Conservation (phyloP, 2,329 filamentous ascomycete species). For the Aspergillus sp. region DNA sequence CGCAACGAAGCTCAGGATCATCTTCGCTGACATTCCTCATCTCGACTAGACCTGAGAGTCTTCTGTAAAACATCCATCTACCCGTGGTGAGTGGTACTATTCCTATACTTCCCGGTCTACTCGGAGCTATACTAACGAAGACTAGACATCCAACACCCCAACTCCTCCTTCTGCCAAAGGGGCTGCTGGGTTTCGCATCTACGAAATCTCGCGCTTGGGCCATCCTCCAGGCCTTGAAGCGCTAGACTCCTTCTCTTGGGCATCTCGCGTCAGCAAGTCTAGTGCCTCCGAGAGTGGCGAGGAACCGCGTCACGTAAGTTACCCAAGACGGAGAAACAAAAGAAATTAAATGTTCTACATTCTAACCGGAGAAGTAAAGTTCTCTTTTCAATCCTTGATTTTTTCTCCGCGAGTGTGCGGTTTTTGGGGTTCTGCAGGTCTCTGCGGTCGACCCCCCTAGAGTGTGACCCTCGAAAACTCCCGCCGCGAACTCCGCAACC, state of each 20-base stretch:
- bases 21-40: background rate
- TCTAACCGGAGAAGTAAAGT: background rate
- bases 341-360: slow-evolving; percentile 3
- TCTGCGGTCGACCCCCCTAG: slow-evolving; percentile 22
- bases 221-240: no score
- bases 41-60: no score
- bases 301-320: slow-evolving; percentile 7
- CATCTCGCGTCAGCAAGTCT: background rate
- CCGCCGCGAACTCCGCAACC: slow-evolving; percentile 25
- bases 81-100: no score
- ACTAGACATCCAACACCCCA: no score
- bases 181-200: no score
- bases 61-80: no score
- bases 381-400: slow-evolving; percentile 5
- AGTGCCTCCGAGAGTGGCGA: background rate
- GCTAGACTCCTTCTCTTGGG: background rate
- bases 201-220: no score
- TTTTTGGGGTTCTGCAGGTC: slow-evolving; percentile 16
- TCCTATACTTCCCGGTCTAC: no score
- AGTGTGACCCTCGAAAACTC: slow-evolving; percentile 28
- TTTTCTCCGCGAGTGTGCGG: slow-evolving; percentile 5
- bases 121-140: no score
- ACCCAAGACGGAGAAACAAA: background rate
- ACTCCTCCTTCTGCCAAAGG: no score
- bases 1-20: background rate